phyloP scores from a whole-genome alignment of 208 protist genomes.

The Phytomonas francai region DNA sequence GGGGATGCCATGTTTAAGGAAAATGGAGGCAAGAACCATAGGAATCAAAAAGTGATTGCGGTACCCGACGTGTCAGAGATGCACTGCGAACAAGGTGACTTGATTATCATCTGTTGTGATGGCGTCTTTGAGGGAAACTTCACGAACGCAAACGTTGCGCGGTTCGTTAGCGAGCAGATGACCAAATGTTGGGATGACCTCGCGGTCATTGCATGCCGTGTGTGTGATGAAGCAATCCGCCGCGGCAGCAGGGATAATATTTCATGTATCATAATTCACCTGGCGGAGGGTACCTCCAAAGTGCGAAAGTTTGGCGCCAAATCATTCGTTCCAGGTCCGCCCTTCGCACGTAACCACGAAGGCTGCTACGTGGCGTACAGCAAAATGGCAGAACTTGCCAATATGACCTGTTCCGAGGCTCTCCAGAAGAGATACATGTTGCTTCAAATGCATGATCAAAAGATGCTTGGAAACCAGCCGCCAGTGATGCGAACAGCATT shows the following conservation, averaged over 20 bases:
- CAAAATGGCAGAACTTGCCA: conserved; percentile 59
- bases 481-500: conserved; percentile 76
- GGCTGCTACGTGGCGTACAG: conserved; percentile 54
- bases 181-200: conserved; percentile 54
- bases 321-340: conserved; percentile 71
- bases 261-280: conserved; percentile 74
- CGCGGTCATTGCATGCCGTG: conserved; percentile 61
- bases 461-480: conserved; percentile 36
- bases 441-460: conserved; percentile 55
- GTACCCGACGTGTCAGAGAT: conserved; percentile 75
- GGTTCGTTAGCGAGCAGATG: conserved; percentile 64
- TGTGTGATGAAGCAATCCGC: conserved; percentile 84
- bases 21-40: conserved; percentile 39
- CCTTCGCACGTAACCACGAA: conserved; percentile 68
- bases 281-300: conserved; percentile 52
- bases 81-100: conserved; percentile 55
- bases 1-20: conserved; percentile 91
- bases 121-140: conserved; percentile 89
- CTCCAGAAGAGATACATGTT: conserved; percentile 64
- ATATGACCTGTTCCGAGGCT: conserved; percentile 37
- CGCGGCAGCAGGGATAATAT: conserved; percentile 91
- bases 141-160: conserved; percentile 74
- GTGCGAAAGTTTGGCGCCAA: conserved; percentile 34
- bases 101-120: conserved; percentile 85
- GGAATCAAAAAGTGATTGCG: conserved; percentile 81